Evolutionary conservation across 306 rosid species (phyloP), one percentile per base, ranked within the genome.

Genomic region (Cicer bijugum): DNA sequence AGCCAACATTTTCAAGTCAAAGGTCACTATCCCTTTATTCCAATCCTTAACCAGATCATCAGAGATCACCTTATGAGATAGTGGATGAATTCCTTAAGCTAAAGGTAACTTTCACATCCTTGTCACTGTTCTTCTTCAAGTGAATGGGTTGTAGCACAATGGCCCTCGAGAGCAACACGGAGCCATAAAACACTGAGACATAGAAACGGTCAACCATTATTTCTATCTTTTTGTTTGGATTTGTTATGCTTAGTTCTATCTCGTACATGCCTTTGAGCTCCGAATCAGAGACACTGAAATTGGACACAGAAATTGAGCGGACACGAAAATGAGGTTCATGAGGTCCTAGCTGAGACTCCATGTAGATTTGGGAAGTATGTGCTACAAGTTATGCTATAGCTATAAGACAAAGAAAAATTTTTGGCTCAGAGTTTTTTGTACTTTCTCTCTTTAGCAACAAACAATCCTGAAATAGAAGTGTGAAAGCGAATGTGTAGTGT

Each of bases 171-270:
- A 75, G 51, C 53, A 2, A 2, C 52, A 48, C 19, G 3, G 28
- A 5, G 6, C 23, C 12, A 19, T 75, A 75, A n/a, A 4, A 8
- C 38, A 61, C 76, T 5, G 0, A 61, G 15, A 80, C 10, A 0
- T 7, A 1, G 40, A 80, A 59, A 43, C 12, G 9, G 44, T 75
- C 61, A 1, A 75, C 12, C 6, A 0, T 4, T 9, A 52, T 19
- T 23, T 37, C 12, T 3, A 75, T 1, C 69, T 75, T 81, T 72
- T 75, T 40, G 81, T 81, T 81, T 67, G 84, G 84, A 40, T 81
- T 75, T 70, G 20, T 69, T 28, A 75, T 20, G 39, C 33, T 62
- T 7, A 81, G 6, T 69, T 35, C 55, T 6, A 70, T 12, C 39
- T 52, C 63, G 14, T 51, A 70, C 56, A 8, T 23, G 1, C 74